Conservation (phyloP, 148 eudicot genomes). For the Euryodendron excelsum region DNA sequence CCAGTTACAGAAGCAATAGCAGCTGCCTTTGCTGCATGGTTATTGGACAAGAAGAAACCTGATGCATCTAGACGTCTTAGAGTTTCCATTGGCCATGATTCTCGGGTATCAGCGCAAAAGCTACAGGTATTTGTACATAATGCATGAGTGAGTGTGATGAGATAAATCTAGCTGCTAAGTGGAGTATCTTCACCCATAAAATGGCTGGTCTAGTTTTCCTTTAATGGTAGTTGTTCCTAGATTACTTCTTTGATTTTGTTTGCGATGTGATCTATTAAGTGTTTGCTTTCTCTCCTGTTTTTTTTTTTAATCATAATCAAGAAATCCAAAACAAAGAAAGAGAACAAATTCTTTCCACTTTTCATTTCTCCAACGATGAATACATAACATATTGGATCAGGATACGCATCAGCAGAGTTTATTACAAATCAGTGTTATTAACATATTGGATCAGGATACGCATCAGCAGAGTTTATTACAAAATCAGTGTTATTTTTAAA, state of each 20-base stretch:
- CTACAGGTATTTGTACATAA: constrained; percentile 56
- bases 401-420: too few species aligned
- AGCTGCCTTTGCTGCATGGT: constrained; percentile 93
- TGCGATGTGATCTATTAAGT: not conserved
- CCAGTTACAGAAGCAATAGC: constrained; percentile 96
- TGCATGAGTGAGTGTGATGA: not conserved
- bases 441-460: too few species aligned
- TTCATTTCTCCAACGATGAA: not conserved
- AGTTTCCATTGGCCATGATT: constrained; percentile 91
- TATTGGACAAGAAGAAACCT: constrained; percentile 64
- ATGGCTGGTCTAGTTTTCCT: not conserved
- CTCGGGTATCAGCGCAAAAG: constrained; percentile 86
- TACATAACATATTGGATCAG: not conserved
- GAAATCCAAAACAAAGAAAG: not conserved
- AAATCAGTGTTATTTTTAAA: too few species aligned
- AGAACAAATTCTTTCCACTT: not conserved
- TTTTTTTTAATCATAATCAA: not conserved
- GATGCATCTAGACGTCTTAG: constrained; percentile 51
- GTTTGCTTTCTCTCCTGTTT: not conserved
- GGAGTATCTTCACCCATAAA: constrained; percentile 1
- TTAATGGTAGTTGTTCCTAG: not conserved
- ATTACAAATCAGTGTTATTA: too few species aligned
- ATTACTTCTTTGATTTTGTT: not conserved
- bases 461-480: too few species aligned
- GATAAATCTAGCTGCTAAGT: not conserved